Evolutionary conservation across 257 asterid species (phyloP).

Genomic region (Lithospermum erythrorhizon): DNA sequence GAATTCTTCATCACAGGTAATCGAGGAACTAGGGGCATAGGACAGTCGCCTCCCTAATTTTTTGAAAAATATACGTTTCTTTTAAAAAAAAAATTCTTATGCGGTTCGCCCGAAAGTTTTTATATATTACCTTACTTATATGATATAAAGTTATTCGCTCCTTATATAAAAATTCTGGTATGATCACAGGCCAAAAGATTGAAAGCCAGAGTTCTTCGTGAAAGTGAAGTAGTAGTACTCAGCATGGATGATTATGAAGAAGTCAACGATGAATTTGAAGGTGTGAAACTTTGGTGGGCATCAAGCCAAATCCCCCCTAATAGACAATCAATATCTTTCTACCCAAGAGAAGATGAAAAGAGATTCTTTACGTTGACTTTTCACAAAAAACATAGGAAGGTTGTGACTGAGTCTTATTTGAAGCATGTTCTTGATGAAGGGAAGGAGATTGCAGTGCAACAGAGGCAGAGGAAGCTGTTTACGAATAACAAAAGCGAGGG

Average conservation of each 20-base stretch:
- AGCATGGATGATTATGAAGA: slow-evolving; percentile 19
- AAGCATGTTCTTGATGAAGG: slow-evolving; percentile 8
- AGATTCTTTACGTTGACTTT: slow-evolving; percentile 2
- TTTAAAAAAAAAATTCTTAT: too few species aligned
- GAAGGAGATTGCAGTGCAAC: neutral
- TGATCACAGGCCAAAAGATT: slow-evolving; percentile 10
- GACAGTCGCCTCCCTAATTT: too few species aligned
- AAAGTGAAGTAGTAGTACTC: slow-evolving; percentile 12
- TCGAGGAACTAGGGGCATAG: too few species aligned
- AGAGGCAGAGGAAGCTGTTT: slow-evolving; percentile 6
- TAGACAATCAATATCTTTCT: neutral
- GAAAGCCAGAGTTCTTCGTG: slow-evolving; percentile 9
- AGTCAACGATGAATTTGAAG: slow-evolving; percentile 10
- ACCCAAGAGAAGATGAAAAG: slow-evolving; percentile 5
- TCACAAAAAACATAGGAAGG: neutral
- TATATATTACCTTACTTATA: too few species aligned
- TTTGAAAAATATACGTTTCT: too few species aligned
- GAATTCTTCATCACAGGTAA: slow-evolving; percentile 11
- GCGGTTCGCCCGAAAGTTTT: too few species aligned
- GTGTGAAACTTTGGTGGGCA: slow-evolving; percentile 15
- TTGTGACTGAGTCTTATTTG: slow-evolving; percentile 5
- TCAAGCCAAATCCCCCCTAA: neutral
- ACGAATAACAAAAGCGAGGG: slow-evolving; percentile 6
- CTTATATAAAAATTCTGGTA: too few species aligned
- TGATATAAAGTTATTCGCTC: too few species aligned